Percentiles rank a stretch among this genome's conserved stretches.
phyloP scores from a whole-genome alignment of 768 basidiomycete genomes.

The Stropharia rugosoannulata region DNA sequence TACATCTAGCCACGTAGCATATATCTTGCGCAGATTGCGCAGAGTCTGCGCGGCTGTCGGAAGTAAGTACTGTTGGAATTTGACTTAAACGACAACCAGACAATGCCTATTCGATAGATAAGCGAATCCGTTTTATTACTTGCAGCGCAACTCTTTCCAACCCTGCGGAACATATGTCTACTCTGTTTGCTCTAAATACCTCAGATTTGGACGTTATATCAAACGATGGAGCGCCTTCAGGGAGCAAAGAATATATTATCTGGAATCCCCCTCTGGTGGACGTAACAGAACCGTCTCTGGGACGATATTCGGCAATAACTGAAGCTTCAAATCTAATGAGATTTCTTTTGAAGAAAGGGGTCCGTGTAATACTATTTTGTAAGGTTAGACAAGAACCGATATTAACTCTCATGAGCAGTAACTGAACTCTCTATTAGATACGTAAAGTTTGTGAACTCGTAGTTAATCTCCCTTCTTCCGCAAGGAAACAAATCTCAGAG shows the following conservation, averaged over 20 bases:
- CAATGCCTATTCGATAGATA: slow-evolving; percentile 38
- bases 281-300: slow-evolving; percentile 48
- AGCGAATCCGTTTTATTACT: slow-evolving; percentile 63
- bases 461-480: slow-evolving; percentile 16
- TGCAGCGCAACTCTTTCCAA: slow-evolving; percentile 88
- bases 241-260: slow-evolving; percentile 74
- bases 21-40: slow-evolving; percentile 73
- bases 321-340: slow-evolving; percentile 76
- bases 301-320: slow-evolving; percentile 54
- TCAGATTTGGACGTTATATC: slow-evolving; percentile 66
- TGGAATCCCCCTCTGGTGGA: slow-evolving; percentile 73
- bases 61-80: slow-evolving; percentile 45
- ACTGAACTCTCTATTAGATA: slow-evolving; percentile 43
- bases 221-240: slow-evolving; percentile 82
- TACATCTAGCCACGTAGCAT: slow-evolving; percentile 68
- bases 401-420: background rate
- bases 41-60: slow-evolving; percentile 76
- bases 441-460: slow-evolving; percentile 83
- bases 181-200: slow-evolving; percentile 66
- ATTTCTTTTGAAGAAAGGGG: slow-evolving; percentile 78
- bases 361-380: slow-evolving; percentile 87
- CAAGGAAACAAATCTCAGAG: too few species aligned
- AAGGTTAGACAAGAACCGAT: slow-evolving; percentile 44
- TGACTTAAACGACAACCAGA: too few species aligned
- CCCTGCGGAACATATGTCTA: slow-evolving; percentile 72